Conservation (phyloP, 1,139 yeast genomes). For the Chernovozyma sophiae-reginae region DNA sequence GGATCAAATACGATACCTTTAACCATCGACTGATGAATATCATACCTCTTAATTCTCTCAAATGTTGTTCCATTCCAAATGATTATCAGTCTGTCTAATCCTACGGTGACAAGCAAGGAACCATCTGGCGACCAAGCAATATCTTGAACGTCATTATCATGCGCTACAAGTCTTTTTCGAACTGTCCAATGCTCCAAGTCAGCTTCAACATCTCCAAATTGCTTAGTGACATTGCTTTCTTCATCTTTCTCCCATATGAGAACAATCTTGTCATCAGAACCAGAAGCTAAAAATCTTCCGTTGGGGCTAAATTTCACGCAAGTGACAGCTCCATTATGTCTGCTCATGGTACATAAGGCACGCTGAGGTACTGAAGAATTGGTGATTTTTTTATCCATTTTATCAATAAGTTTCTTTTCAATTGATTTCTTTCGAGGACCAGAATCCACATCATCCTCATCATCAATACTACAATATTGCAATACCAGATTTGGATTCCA, state of each 20-base stretch:
- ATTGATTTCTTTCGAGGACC: conserved; percentile 3
- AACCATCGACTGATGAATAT: conserved; percentile 91
- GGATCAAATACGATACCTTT: conserved; percentile 98
- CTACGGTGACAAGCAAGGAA: conserved; percentile 83
- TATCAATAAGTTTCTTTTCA: conserved; percentile 3
- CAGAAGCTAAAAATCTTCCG: conserved; percentile 86
- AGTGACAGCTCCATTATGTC: conserved; percentile 93
- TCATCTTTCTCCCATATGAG: conserved; percentile 93
- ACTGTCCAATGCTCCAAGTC: conserved; percentile 94
- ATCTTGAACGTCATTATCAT: conserved; percentile 95
- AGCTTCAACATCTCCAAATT: conserved; percentile 48
- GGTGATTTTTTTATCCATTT: conserved; percentile 30
- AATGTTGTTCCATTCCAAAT: conserved; percentile 94
- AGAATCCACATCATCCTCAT: conserved; percentile 9
- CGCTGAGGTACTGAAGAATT: conserved; percentile 13
- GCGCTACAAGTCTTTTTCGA: conserved; percentile 85
- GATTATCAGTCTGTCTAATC: conserved; percentile 84
- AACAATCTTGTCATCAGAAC: conserved; percentile 90
- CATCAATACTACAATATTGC: conserved; percentile 20
- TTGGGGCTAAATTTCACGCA: conserved; percentile 89
- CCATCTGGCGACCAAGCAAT: conserved; percentile 98
- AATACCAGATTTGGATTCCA: conserved; percentile 73
- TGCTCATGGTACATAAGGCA: conserved; percentile 75
- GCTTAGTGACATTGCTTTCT: conserved; percentile 40
- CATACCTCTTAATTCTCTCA: conserved; percentile 83